Evolutionary conservation across 2,329 filamentous ascomycete genomes (phyloP), one percentile per base, ranked within the genome.

Genomic region (Bertia moriformis): DNA sequence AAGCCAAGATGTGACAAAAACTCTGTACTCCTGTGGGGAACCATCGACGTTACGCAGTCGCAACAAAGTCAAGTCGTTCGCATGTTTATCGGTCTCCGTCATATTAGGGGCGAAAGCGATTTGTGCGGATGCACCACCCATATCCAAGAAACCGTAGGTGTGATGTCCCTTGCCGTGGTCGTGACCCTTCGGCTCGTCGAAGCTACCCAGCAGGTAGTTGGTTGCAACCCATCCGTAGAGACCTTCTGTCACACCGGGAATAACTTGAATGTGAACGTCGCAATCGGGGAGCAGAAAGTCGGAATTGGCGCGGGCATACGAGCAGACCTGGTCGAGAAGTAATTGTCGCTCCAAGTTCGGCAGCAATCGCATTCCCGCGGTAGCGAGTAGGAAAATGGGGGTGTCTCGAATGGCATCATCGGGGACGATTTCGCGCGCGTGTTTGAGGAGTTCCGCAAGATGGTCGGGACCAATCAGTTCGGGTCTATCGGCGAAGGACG

Each of bases 221-320:
- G 89, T 84, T 4, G 93, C 89, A 49, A 98, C 83, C 91, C 91
- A 98, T 29, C 91, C 91, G 51, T 96, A 98, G 19, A 98, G 60
- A 2, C 88, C 91, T 58, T 98, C 91, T 0, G 91, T 96, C 57
- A 94, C 88, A 33, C 91, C 91, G 0, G 87, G 77, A 44, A 98
- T 98, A 20, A 96, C 86, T 56, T 95, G 88, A 14, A 98, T 80
- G 52, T 96, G 86, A 29, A 85, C 60, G 43, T 72, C 73, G 63
- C 91, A 98, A 55, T 96, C 85, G n/a, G 88, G 86, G 1, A 98
- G 67, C 39, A 80, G 72, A 50, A 98, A 96, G 3, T 76, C 63
- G 1, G 88, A 89, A 41, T 83, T 78, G 38, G 72, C 64, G 40
- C 73, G 76, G 10, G 93, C 74, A 56, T 93, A 96, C 10, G 75